Base-by-base conservation (phyloP, 768 basidiomycete species). In the Suillus ampliporus region DNA sequence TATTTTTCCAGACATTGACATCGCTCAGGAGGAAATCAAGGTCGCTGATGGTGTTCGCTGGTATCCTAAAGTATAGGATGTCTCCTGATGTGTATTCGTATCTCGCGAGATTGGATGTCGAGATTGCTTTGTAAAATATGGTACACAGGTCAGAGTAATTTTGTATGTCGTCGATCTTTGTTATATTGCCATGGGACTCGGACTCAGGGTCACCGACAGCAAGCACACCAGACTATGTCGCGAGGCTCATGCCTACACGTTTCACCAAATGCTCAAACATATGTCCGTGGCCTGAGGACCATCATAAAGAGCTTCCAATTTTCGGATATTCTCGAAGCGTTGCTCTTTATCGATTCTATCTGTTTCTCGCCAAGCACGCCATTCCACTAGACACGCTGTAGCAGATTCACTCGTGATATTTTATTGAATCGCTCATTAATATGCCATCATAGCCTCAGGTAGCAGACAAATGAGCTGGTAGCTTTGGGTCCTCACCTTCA, bases 51-150 rank as follows among this genome's bases (percentile, higher is more conserved):
- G 85, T 94, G 61, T 97, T 94, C 76, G 94, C 91, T 35, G 91
- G 91, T 28, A 89, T 93, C 65, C 79, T 96, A 60, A 90, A 92
- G 69, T 96, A 95, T 74, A 85, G 94, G 63, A 89, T 97, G 87
- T 91, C 91, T 37, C 88, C 91, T 23, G 94, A 97, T 72, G 89
- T 95, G 63, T 95, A 96, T 77, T 90, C 90, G 37, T 93, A 95
- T 74, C 80, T 97, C 60, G 91, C 92, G 14, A 81, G 92, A 62
- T 71, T 94, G 65, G 94, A 95, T 67, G 93, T 95, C 1, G 92
- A 93, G 76, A 91, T 93, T 67, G 89, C 91, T 23, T 79, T 93
- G 69, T 92, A 60, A 61, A 26, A 40, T 43, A 43, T 31, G 3
- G 52, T 53, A 53, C 13, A 53, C n/a, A 23, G 13, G 35, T 37